phyloP scores from a whole-genome alignment of 1,284 basidiomycete species.

The Ganoderma lingzhi region DNA sequence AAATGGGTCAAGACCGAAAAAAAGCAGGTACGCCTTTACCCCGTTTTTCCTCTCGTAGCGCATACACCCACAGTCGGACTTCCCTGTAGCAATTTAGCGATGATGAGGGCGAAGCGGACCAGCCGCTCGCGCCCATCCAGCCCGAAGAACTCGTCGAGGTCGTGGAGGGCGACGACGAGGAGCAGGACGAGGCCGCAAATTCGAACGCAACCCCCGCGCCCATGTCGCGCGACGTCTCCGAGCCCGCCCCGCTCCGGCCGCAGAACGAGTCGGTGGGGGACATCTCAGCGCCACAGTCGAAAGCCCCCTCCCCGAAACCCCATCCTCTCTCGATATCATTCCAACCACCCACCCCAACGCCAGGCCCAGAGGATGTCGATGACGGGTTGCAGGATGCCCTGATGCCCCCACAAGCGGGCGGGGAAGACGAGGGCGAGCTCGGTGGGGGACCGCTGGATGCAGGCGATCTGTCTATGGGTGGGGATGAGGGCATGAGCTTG shows the following conservation, averaged over 20 bases:
- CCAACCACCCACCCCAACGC: constrained; percentile 44
- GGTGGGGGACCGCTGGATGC: constrained; percentile 29
- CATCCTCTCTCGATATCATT: constrained; percentile 54
- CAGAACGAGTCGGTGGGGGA: constrained; percentile 50
- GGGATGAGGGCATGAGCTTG: constrained; percentile 46
- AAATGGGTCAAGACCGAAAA: constrained; percentile 82
- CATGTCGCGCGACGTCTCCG: constrained; percentile 45
- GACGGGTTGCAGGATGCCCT: constrained; percentile 41
- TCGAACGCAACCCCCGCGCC: constrained; percentile 49
- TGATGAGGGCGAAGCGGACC: constrained; percentile 77
- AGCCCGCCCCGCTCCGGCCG: constrained; percentile 36
- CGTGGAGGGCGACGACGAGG: constrained; percentile 62
- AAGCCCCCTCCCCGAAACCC: constrained; percentile 70
- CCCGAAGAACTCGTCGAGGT: constrained; percentile 50
- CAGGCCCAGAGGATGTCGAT: constrained; percentile 41
- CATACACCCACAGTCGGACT: constrained; percentile 1
- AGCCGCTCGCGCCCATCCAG: constrained; percentile 78
- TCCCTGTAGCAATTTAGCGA: constrained; percentile 76
- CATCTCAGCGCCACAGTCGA: constrained; percentile 47
- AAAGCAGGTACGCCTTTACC: constrained; percentile 58
- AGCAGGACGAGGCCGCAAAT: constrained; percentile 69
- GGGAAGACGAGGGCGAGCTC: constrained; percentile 16
- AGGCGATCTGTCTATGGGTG: constrained; percentile 54
- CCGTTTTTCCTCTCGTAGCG: not conserved
- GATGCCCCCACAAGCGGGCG: constrained; percentile 27